phyloP scores from a whole-genome alignment of 495 filamentous ascomycete genomes.

The Talaromyces nanjingensis region DNA sequence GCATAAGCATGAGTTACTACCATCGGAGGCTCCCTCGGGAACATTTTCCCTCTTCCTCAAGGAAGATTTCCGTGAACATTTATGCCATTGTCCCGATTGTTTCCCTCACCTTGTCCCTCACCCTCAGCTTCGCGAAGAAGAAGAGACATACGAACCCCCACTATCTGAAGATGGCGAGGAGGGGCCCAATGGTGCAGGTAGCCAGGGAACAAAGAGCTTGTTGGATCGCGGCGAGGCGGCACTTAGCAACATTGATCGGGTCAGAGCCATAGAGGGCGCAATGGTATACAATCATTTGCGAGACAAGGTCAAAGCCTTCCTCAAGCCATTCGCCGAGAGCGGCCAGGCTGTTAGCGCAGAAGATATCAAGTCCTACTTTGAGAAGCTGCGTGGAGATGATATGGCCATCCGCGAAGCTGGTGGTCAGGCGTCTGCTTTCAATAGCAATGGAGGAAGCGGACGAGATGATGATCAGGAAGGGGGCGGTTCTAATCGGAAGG shows the following conservation, averaged over 20 bases:
- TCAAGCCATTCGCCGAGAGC: conserved; percentile 87
- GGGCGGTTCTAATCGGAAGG: conserved; percentile 19
- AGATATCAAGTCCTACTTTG: conserved; percentile 95
- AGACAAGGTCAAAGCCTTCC: conserved; percentile 86
- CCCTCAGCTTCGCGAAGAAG: conserved; percentile 82
- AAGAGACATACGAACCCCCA: conserved; percentile 87
- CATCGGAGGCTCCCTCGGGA: conserved; percentile 37
- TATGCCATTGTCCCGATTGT: conserved; percentile 75
- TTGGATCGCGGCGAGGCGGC: conserved; percentile 87
- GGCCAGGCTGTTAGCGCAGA: conserved; percentile 81
- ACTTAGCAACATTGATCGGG: conserved; percentile 81
- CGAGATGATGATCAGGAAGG: conserved; percentile 17
- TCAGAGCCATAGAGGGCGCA: conserved; percentile 89
- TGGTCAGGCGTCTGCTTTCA: conserved; percentile 23
- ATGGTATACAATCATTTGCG: conserved; percentile 96
- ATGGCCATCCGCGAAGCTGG: conserved; percentile 43
- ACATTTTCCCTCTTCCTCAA: conserved; percentile 76
- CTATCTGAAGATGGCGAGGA: conserved; percentile 53
- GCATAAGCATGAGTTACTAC: conserved; percentile 38
- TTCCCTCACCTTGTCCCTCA: conserved; percentile 64
- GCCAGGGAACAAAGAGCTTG: conserved; percentile 62
- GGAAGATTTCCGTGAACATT: conserved; percentile 61
- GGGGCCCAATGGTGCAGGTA: conserved; percentile 37
- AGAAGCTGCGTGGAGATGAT: conserved; percentile 83
- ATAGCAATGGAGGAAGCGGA: conserved; percentile 11